These are phyloP conservation scores for Dunaliella sp. DNA, from an alignment of 139 green algal genomes.

Conservation along the genomic window DNA sequence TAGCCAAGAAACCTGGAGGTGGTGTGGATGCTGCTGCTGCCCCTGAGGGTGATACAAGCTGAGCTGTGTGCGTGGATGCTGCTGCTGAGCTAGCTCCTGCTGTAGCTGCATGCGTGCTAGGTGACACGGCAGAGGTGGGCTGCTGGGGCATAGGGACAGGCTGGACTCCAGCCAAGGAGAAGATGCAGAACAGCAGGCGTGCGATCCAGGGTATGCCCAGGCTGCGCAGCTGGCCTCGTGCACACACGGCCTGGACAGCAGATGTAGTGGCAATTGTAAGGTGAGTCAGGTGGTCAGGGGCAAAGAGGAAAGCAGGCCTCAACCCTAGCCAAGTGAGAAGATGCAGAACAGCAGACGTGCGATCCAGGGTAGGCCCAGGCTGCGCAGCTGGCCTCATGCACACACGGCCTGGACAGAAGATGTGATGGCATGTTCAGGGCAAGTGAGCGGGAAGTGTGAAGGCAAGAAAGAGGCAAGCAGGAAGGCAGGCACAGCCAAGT, in stretches of 20 bases:
- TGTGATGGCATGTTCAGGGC: too few species aligned
- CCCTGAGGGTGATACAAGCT: background rate
- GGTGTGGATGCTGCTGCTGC: background rate
- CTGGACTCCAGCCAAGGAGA: background rate
- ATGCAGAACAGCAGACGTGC: background rate
- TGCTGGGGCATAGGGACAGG: background rate
- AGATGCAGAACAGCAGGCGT: constrained; percentile 18
- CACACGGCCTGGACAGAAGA: constrained; percentile 15
- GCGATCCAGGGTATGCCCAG: constrained; percentile 30
- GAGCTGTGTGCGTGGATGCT: too few species aligned
- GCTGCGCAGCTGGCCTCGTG: background rate
- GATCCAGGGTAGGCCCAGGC: constrained; percentile 28
- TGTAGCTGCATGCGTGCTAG: too few species aligned
- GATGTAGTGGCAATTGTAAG: background rate
- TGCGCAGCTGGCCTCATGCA: background rate
- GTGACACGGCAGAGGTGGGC: background rate
- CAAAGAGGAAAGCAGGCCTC: too few species aligned
- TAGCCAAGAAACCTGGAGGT: too few species aligned
- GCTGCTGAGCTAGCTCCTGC: background rate
- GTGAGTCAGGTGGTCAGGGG: too few species aligned
- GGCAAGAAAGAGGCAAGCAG: too few species aligned
- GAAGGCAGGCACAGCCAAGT: too few species aligned
- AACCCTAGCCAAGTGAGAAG: too few species aligned
- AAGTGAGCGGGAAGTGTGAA: too few species aligned
- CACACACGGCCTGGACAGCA: background rate